These are phyloP conservation scores for Soucietia sequanensis DNA, from an alignment of 805 yeast genomes.

Conservation along the genomic window DNA sequence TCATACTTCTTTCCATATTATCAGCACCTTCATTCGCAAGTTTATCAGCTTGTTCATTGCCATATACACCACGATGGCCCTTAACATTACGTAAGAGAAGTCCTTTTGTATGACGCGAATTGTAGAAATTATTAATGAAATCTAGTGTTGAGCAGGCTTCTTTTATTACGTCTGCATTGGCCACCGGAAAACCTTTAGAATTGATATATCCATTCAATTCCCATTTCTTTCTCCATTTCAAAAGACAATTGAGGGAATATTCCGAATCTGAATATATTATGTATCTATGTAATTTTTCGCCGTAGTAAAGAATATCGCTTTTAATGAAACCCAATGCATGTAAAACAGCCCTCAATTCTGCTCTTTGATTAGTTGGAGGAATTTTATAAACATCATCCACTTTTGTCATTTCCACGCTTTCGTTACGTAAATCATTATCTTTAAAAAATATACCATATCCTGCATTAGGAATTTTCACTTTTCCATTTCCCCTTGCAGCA, in stretches of 20 bases:
- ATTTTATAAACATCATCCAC: constrained; percentile 16
- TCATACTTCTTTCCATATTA: no score
- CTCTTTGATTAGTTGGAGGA: constrained; percentile 72
- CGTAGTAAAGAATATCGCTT: constrained; percentile 19
- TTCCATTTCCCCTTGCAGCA: constrained; percentile 64
- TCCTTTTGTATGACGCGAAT: no score
- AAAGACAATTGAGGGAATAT: constrained; percentile 57
- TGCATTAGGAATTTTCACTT: constrained; percentile 28
- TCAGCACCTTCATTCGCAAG: constrained; percentile 70
- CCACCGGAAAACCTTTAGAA: constrained; percentile 44
- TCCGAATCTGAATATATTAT: constrained; percentile 68
- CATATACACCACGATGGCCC: constrained; percentile 69
- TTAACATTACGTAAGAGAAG: constrained; percentile 58
- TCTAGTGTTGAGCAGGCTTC: constrained; percentile 18
- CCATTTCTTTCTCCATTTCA: constrained; percentile 61
- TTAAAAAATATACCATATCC: constrained; percentile 84
- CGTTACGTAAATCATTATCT: constrained; percentile 49
- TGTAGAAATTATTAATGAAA: no score
- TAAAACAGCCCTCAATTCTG: constrained; percentile 70
- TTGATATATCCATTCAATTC: constrained; percentile 53
- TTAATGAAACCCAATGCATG: constrained; percentile 49
- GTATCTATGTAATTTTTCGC: constrained; percentile 28
- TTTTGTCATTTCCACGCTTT: constrained; percentile 46
- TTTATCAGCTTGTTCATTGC: constrained; percentile 75
- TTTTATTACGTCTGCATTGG: constrained; percentile 52